Conservation (phyloP, 306 rosid species). For the Rubus parviflorus region DNA sequence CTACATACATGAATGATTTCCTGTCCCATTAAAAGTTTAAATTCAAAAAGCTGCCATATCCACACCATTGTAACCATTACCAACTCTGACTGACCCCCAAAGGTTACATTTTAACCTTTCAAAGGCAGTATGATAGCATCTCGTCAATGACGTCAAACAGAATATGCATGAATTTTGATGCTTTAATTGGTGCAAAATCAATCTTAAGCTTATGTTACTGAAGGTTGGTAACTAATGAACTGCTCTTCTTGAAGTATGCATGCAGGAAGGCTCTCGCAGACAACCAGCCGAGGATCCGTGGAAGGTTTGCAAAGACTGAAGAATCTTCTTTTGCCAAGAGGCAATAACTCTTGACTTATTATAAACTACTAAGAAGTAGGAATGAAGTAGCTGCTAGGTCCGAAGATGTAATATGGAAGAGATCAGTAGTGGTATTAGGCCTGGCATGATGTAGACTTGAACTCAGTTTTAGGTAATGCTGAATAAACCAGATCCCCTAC, state of each 20-base stretch:
- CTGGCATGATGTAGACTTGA: conserved; percentile 10
- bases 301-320: conserved; percentile 95
- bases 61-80: background rate
- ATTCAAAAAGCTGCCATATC: background rate
- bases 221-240: conserved; percentile 12
- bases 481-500: conserved; percentile 35
- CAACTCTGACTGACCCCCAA: background rate
- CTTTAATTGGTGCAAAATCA: background rate
- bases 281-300: conserved; percentile 96
- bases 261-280: conserved; percentile 99
- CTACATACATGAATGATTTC: background rate
- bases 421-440: conserved; percentile 20
- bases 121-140: background rate
- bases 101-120: background rate
- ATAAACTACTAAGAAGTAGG: conserved; percentile 25
- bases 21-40: background rate
- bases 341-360: conserved; percentile 38
- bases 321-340: conserved; percentile 57
- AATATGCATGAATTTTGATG: background rate
- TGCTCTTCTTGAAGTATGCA: conserved; percentile 62
- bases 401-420: conserved; percentile 35
- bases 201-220: conserved; percentile 1
- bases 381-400: conserved; percentile 45
- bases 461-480: conserved; percentile 29
- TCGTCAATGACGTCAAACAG: background rate